Evolutionary conservation across 164 flowering plant species (phyloP).

Genomic region (Magnolia officinalis): DNA sequence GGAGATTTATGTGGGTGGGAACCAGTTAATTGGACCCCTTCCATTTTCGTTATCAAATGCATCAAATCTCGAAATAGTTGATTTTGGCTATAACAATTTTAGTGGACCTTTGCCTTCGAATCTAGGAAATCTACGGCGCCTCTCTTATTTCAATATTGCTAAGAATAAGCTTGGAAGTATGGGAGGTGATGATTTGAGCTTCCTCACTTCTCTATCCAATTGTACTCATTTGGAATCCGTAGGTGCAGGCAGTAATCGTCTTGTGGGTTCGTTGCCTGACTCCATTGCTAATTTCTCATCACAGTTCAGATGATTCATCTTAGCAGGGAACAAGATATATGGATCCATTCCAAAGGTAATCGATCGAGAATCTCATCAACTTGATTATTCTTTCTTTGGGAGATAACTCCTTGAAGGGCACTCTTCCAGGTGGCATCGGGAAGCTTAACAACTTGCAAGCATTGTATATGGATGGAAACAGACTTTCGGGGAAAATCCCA

Average conservation of each 20-base stretch:
- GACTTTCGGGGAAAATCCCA: too few relatives aligned
- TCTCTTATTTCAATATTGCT: neutral
- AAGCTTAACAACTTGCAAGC: too few relatives aligned
- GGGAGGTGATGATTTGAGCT: constrained; percentile 12
- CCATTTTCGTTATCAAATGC: constrained; percentile 11
- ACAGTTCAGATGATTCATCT: neutral
- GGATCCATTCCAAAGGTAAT: constrained; percentile 36
- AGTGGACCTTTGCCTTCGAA: neutral
- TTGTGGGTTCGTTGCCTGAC: constrained; percentile 27
- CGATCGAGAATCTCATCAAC: constrained; percentile 28
- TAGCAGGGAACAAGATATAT: constrained; percentile 23
- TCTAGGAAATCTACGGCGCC: neutral
- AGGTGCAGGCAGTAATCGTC: neutral
- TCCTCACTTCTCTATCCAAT: constrained; percentile 17
- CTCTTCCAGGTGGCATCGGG: too few relatives aligned
- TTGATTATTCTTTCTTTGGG: constrained; percentile 10
- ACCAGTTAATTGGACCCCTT: constrained; percentile 3
- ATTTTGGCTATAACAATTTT: neutral
- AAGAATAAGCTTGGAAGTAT: constrained; percentile 11
- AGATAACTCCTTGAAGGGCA: too few relatives aligned
- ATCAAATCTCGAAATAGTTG: neutral
- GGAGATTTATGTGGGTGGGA: neutral
- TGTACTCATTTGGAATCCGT: constrained; percentile 11
- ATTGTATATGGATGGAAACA: too few relatives aligned
- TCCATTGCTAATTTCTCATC: constrained; percentile 28